Base-by-base conservation (phyloP, 441 rosid species). In the Biscutella laevigata region DNA sequence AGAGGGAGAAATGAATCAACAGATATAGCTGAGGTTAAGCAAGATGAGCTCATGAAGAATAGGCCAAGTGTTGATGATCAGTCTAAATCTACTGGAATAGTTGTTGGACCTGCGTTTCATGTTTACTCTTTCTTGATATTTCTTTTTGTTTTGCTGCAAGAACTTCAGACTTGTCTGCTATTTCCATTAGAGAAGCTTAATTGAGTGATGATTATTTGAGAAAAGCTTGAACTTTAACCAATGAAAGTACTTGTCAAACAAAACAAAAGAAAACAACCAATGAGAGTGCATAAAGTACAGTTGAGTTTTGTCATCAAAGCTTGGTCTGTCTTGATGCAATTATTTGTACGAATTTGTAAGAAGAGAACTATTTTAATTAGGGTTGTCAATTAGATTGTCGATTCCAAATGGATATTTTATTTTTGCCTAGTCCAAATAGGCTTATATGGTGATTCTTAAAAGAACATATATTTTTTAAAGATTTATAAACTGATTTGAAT, bases 81-180 rank as follows among this genome's bases (percentile, higher is more conserved):
- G 62, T 75, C 37, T 57, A 92, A 92, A 78, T 61, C 77, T 35
- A 92, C 98, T 6, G 94, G 96, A 27, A 82, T 85, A 13, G 98
- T 95, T 33, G 86, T 92, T 49, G 98, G 98, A 27, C 98, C 98
- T 46, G 49, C 95, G 24, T 79, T 81, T 73, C 87, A 83, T 95
- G 98, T 91, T 74, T 46, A 48, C 24, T 48, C 51, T 64, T 46
- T n/a, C 24, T 51, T 33, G 8, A 13, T 3, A 7, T 7, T 48
- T 22, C n/a, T n/a, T n/a, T n/a, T n/a, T n/a, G n/a, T 15, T 37
- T 19, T 42, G n/a, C n/a, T 42, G 47, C 28, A 41, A 28, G 48
- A 57, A 65, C 35, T 21, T 57, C 0, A n/a, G 21, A 10, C 2
- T 27, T 41, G 29, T 42, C 44, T 52, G n/a, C n/a, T n/a, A n/a